Percentiles rank a stretch among this genome's conserved stretches.
Evolutionary conservation across 1,139 yeast genomes (phyloP).

Genomic region (Yamadazyma atlantica): DNA sequence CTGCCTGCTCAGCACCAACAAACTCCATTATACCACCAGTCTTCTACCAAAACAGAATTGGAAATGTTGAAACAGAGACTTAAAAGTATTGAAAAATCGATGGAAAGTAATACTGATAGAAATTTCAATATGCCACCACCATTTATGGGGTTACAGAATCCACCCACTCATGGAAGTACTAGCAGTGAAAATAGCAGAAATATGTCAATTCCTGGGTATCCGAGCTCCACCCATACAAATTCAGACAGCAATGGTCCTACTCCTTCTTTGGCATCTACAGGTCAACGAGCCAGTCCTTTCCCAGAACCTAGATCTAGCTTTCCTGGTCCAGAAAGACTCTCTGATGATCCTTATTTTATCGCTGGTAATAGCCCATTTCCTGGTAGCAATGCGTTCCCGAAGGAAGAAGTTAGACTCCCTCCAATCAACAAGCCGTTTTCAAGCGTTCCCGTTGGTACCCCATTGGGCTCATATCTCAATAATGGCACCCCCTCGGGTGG

Average conservation of each 20-base stretch:
- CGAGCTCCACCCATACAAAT: no score
- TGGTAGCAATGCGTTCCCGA: not conserved
- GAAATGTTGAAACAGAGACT: slow-evolving; percentile 26
- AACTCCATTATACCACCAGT: no score
- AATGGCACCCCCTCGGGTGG: no score
- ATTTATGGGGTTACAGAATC: not conserved
- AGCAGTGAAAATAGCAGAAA: not conserved
- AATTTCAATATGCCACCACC: not conserved
- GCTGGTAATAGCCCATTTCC: not conserved
- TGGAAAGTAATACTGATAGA: slow-evolving; percentile 1
- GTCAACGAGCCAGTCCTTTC: no score
- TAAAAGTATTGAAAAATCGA: slow-evolving; percentile 21
- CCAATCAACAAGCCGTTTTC: not conserved
- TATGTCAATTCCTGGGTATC: not conserved
- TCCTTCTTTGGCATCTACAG: no score
- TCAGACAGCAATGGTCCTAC: no score
- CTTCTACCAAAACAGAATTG: slow-evolving; percentile 18
- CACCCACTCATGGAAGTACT: not conserved
- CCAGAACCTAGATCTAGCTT: no score
- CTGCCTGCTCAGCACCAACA: no score
- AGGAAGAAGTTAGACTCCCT: not conserved
- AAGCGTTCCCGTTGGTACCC: no score
- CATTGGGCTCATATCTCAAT: no score
- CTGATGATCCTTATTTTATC: not conserved
- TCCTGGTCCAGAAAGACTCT: not conserved